Evolutionary conservation across 2,329 filamentous ascomycete genomes (phyloP).

Genomic region (Hypomyces perniciosus): DNA sequence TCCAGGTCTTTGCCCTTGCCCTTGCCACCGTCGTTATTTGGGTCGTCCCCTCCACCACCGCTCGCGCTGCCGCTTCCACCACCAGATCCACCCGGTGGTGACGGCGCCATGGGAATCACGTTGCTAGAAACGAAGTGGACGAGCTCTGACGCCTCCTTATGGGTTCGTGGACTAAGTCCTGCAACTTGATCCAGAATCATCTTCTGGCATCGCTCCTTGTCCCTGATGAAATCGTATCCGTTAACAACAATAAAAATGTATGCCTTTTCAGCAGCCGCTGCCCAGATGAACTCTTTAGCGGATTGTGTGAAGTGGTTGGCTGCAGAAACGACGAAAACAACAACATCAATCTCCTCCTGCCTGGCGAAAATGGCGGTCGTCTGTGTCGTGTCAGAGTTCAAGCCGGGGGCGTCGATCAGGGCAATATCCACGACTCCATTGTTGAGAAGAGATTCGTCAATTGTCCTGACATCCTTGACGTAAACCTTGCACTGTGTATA

Average conservation of each 20-base stretch:
- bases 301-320: conserved; percentile 97
- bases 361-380: conserved; percentile 95
- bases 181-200: conserved; percentile 88
- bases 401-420: conserved; percentile 88
- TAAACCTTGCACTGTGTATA: conserved; percentile 98
- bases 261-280: conserved; percentile 91
- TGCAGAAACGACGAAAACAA: conserved; percentile 95
- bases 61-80: conserved; percentile 45
- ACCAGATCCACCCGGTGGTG: conserved; percentile 49
- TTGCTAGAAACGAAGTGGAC: conserved; percentile 99
- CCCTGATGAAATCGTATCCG: conserved; percentile 87
- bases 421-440: conserved; percentile 98
- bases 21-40: conserved; percentile 49
- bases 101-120: conserved; percentile 69
- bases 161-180: conserved; percentile 82
- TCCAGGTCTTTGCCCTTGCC: conserved; percentile 84
- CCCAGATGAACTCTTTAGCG: conserved; percentile 96
- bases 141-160: conserved; percentile 85
- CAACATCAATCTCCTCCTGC: conserved; percentile 97
- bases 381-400: conserved; percentile 94
- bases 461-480: conserved; percentile 78
- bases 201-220: conserved; percentile 85
- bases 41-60: conserved; percentile 49
- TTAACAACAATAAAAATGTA: conserved; percentile 99
- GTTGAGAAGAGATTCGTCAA: conserved; percentile 90